These are phyloP conservation scores for Halophytophthora batemanensis DNA, from an alignment of 352 stramenopile genomes.

Conservation along the genomic window DNA sequence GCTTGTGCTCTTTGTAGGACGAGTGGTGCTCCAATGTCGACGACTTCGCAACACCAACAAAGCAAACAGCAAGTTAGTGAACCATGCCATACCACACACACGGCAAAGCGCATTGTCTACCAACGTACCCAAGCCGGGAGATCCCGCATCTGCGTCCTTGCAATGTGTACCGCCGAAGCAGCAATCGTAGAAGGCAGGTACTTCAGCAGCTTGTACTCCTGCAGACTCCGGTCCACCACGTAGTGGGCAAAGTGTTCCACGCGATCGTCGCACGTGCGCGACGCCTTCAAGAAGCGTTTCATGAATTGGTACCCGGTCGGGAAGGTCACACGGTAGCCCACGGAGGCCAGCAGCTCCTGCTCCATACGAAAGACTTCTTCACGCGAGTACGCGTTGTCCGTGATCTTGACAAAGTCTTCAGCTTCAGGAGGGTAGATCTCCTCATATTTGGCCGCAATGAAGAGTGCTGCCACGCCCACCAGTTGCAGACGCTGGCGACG, in stretches of 20 bases:
- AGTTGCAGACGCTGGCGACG: conserved; percentile 91
- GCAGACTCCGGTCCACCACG: conserved; percentile 96
- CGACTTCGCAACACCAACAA: conserved; percentile 30
- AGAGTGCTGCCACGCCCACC: conserved; percentile 94
- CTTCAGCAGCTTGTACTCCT: conserved; percentile 98
- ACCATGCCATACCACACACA: too few relatives aligned
- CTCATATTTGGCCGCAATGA: conserved; percentile 98
- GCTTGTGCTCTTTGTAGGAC: conserved; percentile 59
- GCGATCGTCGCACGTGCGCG: conserved; percentile 63
- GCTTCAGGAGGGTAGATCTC: conserved; percentile 95
- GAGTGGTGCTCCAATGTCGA: conserved; percentile 72
- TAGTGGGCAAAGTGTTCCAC: conserved; percentile 94
- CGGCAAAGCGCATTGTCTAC: neutral
- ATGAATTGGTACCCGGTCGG: conserved; percentile 85
- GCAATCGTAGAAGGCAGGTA: conserved; percentile 97
- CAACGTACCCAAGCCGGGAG: conserved; percentile 69
- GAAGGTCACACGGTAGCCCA: conserved; percentile 81
- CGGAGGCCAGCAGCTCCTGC: conserved; percentile 61
- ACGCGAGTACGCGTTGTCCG: conserved; percentile 92
- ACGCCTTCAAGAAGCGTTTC: conserved; percentile 85
- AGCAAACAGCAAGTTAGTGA: too few relatives aligned
- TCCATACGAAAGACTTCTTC: conserved; percentile 85
- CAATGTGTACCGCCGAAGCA: conserved; percentile 96
- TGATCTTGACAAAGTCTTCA: conserved; percentile 96
- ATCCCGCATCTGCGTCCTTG: conserved; percentile 79